Evolutionary conservation across 148 eudicot genomes (phyloP), one percentile per base, ranked within the genome.

Genomic region (Hydrangea macrophylla): DNA sequence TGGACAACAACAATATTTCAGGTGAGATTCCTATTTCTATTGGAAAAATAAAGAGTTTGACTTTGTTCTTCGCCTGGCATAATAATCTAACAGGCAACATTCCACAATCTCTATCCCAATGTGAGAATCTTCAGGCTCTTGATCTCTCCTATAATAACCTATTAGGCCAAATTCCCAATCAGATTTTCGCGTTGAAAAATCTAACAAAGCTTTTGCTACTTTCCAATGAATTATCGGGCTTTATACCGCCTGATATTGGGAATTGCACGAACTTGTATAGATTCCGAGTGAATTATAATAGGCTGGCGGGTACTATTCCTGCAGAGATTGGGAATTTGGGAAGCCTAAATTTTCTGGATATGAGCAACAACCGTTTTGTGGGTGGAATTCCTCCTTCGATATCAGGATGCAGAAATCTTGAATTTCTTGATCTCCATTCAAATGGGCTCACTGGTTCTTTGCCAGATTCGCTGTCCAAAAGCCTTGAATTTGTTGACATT

Each of bases 121-220:
- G 93, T 69, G 65, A 76, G 63, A 80, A 86, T 71, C 88, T 95
- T 45, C 82, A 95, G 51, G 90, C 96, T 31, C 77, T 95, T 71
- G 99, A 95, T 75, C 88, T 95, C 45, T 95, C 97, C n/a, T 87
- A 89, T 62, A 95, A 95, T 58, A 53, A 62, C 36, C 87, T 94
- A 2, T 81, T 70, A 48, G 97, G 99, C 45, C 18, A 85, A 2
- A 85, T 95, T 31, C 99, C 99, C 6, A 83, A 55, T 31, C 78
- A 74, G 65, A 69, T 95, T 3, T 95, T 91, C 36, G 70, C 72
- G 27, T 66, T 91, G 67, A 63, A 65, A 61, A 95, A 91, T 72
- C 83, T 95, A 10, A 89, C 96, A 12, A 91, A 95, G 40, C 61
- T 95, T 73, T 72, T 95, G 70, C 70, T 95, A 28, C 78, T 95